Conservation (phyloP, 2,329 filamentous ascomycete species). For the Fusarium avenaceum region DNA sequence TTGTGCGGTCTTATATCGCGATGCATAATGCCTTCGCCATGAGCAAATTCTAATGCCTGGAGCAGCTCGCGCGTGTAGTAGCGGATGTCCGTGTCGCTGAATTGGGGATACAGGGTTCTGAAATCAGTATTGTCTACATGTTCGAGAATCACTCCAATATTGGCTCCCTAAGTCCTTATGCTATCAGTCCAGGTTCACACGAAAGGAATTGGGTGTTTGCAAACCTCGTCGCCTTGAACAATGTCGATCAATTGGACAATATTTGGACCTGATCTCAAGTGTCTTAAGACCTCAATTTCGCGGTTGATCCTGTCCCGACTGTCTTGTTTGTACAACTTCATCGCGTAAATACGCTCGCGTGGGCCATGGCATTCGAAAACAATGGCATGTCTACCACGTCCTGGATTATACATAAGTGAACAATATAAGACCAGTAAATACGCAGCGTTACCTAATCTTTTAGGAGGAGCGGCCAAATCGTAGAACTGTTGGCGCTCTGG, state of each 20-base stretch:
- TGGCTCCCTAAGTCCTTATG: not conserved
- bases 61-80: conserved; percentile 23
- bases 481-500: conserved; percentile 10
- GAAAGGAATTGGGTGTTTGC: accelerated
- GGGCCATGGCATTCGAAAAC: conserved; percentile 20
- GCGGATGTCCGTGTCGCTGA: not conserved
- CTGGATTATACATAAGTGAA: not conserved
- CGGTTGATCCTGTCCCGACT: not conserved
- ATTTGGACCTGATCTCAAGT: not conserved
- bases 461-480: conserved; percentile 7
- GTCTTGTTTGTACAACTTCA: conserved; percentile 28
- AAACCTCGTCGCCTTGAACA: conserved; percentile 23
- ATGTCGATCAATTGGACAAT: conserved; percentile 14
- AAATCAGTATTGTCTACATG: conserved; percentile 21
- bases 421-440: accelerated
- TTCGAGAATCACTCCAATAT: conserved; percentile 25
- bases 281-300: conserved; percentile 11
- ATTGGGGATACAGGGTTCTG: conserved; percentile 3
- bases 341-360: conserved; percentile 8
- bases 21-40: conserved; percentile 15
- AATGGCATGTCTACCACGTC: conserved; percentile 21
- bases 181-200: accelerated
- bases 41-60: conserved; percentile 19
- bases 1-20: conserved; percentile 24
- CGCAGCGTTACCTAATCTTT: conserved; percentile 2